These are phyloP conservation scores for Candida xyloterini DNA, from an alignment of 805 yeast genomes.

Conservation along the genomic window DNA sequence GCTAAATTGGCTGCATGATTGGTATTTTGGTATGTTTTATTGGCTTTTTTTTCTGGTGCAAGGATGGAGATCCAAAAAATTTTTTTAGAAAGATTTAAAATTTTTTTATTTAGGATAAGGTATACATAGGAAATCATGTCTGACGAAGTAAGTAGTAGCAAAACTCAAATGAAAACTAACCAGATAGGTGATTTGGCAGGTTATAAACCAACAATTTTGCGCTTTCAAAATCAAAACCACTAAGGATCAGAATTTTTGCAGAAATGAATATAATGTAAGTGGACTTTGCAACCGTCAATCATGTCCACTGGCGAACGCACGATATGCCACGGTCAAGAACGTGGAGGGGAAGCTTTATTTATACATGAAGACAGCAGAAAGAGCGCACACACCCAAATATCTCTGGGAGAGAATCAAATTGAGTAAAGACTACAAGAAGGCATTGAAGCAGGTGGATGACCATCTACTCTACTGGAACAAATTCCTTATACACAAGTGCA, in stretches of 20 bases:
- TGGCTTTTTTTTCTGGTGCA: constrained; percentile 9
- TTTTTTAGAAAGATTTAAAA: constrained; percentile 4
- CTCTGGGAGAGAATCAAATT: constrained; percentile 94
- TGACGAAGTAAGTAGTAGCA: constrained; percentile 27
- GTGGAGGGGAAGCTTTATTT: constrained; percentile 76
- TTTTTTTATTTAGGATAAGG: constrained; percentile 9
- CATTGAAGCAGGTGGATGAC: constrained; percentile 83
- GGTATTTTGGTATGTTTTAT: constrained; percentile 4
- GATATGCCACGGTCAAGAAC: constrained; percentile 83
- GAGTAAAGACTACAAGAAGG: constrained; percentile 84
- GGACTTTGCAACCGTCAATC: constrained; percentile 93
- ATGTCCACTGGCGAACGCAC: constrained; percentile 93
- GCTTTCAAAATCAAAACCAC: constrained; percentile 89
- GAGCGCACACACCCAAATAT: constrained; percentile 92
- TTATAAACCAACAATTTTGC: constrained; percentile 92
- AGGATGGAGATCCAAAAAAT: constrained; percentile 6
- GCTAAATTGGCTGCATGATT: constrained; percentile 4
- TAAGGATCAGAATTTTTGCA: constrained; percentile 86
- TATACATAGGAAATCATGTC: constrained; percentile 19
- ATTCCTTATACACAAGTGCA: constrained; percentile 86
- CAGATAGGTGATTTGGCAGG: constrained; percentile 93
- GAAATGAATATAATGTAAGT: constrained; percentile 93
- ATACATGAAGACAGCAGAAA: constrained; percentile 96
- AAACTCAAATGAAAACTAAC: constrained; percentile 1
- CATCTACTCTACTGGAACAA: constrained; percentile 91